A percentile compares a stretch with the other conserved stretches of the same genome.
Conservation (phyloP, 352 stramenopile genomes). For the Phytophthora pisi region DNA sequence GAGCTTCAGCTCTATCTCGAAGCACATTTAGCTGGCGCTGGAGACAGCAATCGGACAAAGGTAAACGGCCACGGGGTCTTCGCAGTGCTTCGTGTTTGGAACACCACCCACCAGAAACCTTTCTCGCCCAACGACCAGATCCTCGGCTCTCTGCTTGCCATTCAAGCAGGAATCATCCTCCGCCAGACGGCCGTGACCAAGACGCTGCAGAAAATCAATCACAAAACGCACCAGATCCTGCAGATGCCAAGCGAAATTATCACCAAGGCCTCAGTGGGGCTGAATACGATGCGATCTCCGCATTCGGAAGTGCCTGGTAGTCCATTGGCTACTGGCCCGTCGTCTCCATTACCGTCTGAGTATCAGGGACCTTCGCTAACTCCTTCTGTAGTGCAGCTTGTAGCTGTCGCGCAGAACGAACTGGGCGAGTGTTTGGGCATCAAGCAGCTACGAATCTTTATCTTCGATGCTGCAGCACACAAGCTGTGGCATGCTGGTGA, state of each 20-base stretch:
- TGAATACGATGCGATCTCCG: neutral
- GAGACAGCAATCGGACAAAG: conserved; percentile 17
- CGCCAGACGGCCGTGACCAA: conserved; percentile 53
- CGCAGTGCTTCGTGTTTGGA: conserved; percentile 72
- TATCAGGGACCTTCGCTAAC: neutral
- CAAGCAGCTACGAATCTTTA: conserved; percentile 70
- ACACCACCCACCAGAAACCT: conserved; percentile 70
- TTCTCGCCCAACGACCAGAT: conserved; percentile 84
- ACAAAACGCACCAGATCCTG: conserved; percentile 60
- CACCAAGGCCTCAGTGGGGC: conserved; percentile 23
- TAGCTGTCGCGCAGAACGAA: conserved; percentile 56
- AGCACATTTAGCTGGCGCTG: conserved; percentile 7
- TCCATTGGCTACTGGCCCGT: neutral
- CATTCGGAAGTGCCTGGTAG: neutral
- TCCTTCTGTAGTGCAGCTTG: conserved; percentile 55
- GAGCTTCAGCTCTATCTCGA: conserved; percentile 47
- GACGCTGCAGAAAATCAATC: conserved; percentile 63
- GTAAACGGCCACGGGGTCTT: conserved; percentile 47
- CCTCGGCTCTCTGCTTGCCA: conserved; percentile 54
- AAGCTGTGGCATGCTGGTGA: conserved; percentile 65
- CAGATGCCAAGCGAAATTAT: conserved; percentile 55
- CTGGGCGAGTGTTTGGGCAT: conserved; percentile 65
- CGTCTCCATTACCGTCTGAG: conserved; percentile 3
- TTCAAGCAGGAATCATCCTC: conserved; percentile 66
- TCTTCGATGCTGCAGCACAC: conserved; percentile 54